Evolutionary conservation across 2,329 filamentous ascomycete species (phyloP).

Genomic region (Phyllosticta ampelicida): DNA sequence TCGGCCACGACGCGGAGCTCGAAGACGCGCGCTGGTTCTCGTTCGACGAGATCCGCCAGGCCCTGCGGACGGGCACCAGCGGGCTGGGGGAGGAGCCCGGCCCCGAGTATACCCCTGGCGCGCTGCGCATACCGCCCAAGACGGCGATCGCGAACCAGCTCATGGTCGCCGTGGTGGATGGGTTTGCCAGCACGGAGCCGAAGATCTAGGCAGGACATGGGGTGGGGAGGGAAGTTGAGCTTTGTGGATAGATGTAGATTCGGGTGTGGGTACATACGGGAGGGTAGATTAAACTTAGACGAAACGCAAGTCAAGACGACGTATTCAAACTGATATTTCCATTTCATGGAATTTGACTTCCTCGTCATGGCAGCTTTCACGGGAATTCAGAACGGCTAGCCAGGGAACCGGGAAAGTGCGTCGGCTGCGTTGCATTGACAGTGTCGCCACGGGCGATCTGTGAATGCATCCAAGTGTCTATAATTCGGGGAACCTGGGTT

Average conservation of each 20-base stretch:
- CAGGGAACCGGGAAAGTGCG: no score
- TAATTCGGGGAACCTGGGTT: no score
- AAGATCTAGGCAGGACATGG: conserved; percentile 27
- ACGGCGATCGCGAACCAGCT: conserved; percentile 92
- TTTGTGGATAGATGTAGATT: neutral
- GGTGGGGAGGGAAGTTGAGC: neutral
- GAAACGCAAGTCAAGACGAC: neutral
- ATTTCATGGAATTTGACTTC: no score
- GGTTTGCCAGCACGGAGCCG: conserved; percentile 49
- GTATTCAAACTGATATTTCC: no score
- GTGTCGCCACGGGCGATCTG: no score
- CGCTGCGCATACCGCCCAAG: conserved; percentile 65
- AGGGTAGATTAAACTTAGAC: neutral
- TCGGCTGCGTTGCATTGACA: no score
- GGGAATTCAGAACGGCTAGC: no score
- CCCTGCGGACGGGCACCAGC: conserved; percentile 56
- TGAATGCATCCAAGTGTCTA: no score
- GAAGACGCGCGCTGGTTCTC: conserved; percentile 83
- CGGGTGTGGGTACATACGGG: neutral
- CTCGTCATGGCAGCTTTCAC: no score
- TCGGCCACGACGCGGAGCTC: conserved; percentile 84
- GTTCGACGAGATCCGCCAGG: conserved; percentile 68
- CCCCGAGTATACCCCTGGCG: conserved; percentile 62
- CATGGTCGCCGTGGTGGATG: conserved; percentile 66
- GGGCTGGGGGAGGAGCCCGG: conserved; percentile 54